Evolutionary conservation across 2,329 filamentous ascomycete species (phyloP).

Genomic region (Hymenoscyphus infarciens): DNA sequence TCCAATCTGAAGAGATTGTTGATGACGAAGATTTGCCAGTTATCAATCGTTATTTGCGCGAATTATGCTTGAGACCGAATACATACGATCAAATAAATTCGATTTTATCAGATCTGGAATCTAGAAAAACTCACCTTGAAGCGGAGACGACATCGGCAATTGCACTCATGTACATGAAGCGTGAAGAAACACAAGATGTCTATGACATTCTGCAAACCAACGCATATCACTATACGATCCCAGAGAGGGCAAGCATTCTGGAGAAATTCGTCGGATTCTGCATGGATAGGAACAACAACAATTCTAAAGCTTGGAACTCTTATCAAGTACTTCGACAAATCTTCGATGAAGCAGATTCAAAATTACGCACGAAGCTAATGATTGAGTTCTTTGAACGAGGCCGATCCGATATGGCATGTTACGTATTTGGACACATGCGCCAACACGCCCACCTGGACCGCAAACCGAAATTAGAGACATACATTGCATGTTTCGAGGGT

Average conservation of each 20-base stretch:
- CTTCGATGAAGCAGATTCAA: slow-evolving; percentile 62
- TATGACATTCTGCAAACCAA: slow-evolving; percentile 79
- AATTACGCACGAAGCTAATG: slow-evolving; percentile 71
- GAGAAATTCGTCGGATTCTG: slow-evolving; percentile 66
- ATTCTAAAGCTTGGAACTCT: slow-evolving; percentile 59
- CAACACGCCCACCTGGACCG: slow-evolving; percentile 60
- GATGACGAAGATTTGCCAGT: slow-evolving; percentile 57
- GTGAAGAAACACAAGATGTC: slow-evolving; percentile 74
- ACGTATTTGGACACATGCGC: slow-evolving; percentile 94
- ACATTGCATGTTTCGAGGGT: slow-evolving; percentile 73
- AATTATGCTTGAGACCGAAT: slow-evolving; percentile 60
- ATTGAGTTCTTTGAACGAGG: slow-evolving; percentile 72
- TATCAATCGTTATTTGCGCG: slow-evolving; percentile 69
- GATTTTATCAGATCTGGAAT: slow-evolving; percentile 70
- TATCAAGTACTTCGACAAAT: slow-evolving; percentile 64
- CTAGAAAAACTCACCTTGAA: slow-evolving; percentile 65
- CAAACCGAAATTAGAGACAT: slow-evolving; percentile 70
- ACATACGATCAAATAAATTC: slow-evolving; percentile 68
- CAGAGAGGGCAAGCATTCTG: slow-evolving; percentile 65
- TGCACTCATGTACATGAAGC: slow-evolving; percentile 68
- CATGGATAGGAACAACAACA: slow-evolving; percentile 57
- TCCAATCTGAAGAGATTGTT: slow-evolving; percentile 53
- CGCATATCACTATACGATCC: slow-evolving; percentile 64
- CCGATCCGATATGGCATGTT: slow-evolving; percentile 77
- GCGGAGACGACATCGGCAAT: slow-evolving; percentile 71